Conservation (phyloP, 495 filamentous ascomycete genomes). For the Penicillium flavigenum region DNA sequence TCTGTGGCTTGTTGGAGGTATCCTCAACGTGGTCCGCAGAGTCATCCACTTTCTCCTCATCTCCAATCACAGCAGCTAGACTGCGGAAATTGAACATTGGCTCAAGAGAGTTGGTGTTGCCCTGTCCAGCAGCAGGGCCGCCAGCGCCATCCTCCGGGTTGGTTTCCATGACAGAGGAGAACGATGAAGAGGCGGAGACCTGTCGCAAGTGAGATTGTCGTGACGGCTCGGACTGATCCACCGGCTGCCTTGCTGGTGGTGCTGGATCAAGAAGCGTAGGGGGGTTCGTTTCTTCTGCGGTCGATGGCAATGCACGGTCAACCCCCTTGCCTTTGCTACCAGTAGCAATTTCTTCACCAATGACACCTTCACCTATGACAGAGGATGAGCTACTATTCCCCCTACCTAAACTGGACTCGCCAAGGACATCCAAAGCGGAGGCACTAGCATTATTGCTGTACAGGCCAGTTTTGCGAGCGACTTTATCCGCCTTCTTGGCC, state of each 20-base stretch:
- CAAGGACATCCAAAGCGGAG: conserved; percentile 36
- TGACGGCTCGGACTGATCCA: conserved; percentile 38
- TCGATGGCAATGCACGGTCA: conserved; percentile 51
- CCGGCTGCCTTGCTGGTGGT: conserved; percentile 3
- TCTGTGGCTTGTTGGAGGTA: conserved; percentile 14
- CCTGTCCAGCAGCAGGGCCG: conserved; percentile 38
- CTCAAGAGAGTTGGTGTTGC: conserved; percentile 59
- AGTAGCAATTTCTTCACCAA: conserved; percentile 33
- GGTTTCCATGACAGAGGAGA: conserved; percentile 71
- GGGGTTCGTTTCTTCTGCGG: conserved; percentile 1
- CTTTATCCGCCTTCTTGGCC: conserved; percentile 73
- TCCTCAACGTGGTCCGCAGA: conserved; percentile 49
- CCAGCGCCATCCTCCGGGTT: conserved; percentile 50
- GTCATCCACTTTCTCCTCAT: conserved; percentile 54
- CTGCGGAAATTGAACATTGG: conserved; percentile 91
- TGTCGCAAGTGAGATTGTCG: conserved; percentile 70
- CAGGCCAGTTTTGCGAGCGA: conserved; percentile 54
- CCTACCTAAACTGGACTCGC: conserved; percentile 28
- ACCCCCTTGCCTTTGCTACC: conserved; percentile 79
- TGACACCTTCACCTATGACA: conserved; percentile 7
- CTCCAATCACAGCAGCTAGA: conserved; percentile 78
- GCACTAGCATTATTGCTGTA: conserved; percentile 48
- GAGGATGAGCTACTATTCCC: conserved; percentile 43
- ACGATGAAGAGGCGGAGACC: conserved; percentile 77
- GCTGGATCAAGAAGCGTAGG: not conserved